Base-by-base conservation (phyloP, 2,329 filamentous ascomycete species). In the Alternaria sp. region DNA sequence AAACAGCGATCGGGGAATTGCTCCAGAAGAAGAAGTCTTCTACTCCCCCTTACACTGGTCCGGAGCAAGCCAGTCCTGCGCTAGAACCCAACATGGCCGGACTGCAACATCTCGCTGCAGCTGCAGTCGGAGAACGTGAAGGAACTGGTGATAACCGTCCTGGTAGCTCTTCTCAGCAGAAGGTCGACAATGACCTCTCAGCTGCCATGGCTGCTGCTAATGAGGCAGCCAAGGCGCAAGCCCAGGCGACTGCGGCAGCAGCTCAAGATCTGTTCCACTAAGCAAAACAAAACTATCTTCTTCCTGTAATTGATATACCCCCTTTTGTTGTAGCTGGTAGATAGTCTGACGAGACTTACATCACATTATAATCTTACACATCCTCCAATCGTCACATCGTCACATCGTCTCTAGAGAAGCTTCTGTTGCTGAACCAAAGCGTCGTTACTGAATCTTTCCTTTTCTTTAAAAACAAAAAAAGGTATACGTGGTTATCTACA, bases 71-170 rank as follows among this genome's bases (percentile, higher is more conserved):
- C 7, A 70, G 61, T 49, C 59, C 73, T 8, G 64, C 63, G 7
- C n/a, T 64, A 3, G 70, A 77, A 53, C 75, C 75, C 11, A 78
- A 78, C 54, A 77, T 79, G 73, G 75, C 71, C 18, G 75, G 76
- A 14, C 69, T 79, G 0, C 75, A 79, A 51, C 76, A 79, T 53
- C 75, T 79, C 4, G 76, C 77, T 20, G 77, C 75, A 4, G 76
- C 77, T 9, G 77, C 77, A 5, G 77, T 79, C 0, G 75, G 75
- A 16, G 76, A 78, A 57, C 74, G 76, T 16, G 75, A 75, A 52
- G 69, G 73, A 38, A 52, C 54, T 7, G 58, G 47, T 7, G 58
- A 61, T 9, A 54, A 57, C 4, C 58, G 58, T 14, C 58, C 58
- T 22, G 70, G 62, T 2, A 67, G 55, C 14, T 47, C 69, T 26